These are phyloP conservation scores for Tetrapisispora fleetii DNA, from an alignment of 805 yeast species.

Conservation along the genomic window DNA sequence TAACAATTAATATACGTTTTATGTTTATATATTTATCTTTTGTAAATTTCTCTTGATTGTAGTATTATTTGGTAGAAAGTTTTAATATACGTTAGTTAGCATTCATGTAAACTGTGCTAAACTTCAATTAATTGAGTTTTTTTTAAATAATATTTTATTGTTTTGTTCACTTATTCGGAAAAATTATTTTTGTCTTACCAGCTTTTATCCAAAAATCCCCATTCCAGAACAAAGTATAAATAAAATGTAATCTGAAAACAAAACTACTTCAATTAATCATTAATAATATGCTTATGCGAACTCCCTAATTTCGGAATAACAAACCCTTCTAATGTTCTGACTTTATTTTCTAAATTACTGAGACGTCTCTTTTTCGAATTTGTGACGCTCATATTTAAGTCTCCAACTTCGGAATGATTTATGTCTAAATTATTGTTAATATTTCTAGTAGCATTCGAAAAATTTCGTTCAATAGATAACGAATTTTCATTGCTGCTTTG, in stretches of 20 bases:
- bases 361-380: background rate
- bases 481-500: slow-evolving; percentile 10
- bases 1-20: background rate
- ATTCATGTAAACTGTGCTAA: too few relatives aligned
- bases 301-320: background rate
- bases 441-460: background rate
- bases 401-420: too few relatives aligned
- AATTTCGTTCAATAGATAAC: background rate
- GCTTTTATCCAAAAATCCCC: background rate
- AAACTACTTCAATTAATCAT: background rate
- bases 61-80: background rate
- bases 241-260: background rate
- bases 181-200: too few relatives aligned
- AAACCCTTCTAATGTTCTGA: slow-evolving; percentile 2
- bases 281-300: background rate
- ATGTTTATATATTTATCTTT: background rate
- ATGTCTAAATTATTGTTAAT: background rate
- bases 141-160: too few relatives aligned
- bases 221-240: background rate
- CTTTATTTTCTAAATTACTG: slow-evolving; percentile 2
- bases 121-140: too few relatives aligned
- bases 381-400: background rate
- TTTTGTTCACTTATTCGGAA: background rate
- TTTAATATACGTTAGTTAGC: too few relatives aligned
- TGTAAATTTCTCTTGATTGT: background rate